Conservation (phyloP, 805 yeast genomes). For the Myxozyma mucilagina region DNA sequence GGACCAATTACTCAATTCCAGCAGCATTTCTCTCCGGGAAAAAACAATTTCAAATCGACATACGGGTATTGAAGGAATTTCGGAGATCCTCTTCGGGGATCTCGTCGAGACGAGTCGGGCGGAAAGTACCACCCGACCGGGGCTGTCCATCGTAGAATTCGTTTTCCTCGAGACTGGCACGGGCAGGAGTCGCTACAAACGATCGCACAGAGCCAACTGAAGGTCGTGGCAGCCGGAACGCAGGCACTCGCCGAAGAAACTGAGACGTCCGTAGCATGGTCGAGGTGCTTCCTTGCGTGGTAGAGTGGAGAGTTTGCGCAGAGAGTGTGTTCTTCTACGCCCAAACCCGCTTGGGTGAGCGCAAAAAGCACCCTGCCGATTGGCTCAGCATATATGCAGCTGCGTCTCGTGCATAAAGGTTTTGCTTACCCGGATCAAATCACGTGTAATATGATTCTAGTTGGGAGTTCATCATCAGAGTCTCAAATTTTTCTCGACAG, state of each 20-base stretch:
- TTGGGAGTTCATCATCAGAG: background rate
- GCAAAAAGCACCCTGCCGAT: conserved; percentile 16
- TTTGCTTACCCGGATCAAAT: conserved; percentile 10
- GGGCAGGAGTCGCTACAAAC: no score
- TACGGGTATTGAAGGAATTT: conserved; percentile 26
- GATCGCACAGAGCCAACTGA: no score
- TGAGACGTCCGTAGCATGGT: conserved; percentile 14
- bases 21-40: background rate
- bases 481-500: conserved; percentile 1
- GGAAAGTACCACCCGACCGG: conserved; percentile 10
- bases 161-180: no score
- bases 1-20: background rate
- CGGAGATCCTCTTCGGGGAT: conserved; percentile 5
- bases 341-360: background rate
- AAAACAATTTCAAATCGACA: background rate
- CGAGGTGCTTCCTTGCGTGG: background rate
- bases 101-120: conserved; percentile 21
- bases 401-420: background rate
- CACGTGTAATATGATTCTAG: background rate
- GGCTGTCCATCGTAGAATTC: no score
- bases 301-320: background rate
- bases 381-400: conserved; percentile 11
- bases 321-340: background rate
- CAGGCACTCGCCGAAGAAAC: conserved; percentile 4
- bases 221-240: conserved; percentile 4